Evolutionary conservation across 495 filamentous ascomycete species (phyloP).

Genomic region (Glutinoglossum americanum): DNA sequence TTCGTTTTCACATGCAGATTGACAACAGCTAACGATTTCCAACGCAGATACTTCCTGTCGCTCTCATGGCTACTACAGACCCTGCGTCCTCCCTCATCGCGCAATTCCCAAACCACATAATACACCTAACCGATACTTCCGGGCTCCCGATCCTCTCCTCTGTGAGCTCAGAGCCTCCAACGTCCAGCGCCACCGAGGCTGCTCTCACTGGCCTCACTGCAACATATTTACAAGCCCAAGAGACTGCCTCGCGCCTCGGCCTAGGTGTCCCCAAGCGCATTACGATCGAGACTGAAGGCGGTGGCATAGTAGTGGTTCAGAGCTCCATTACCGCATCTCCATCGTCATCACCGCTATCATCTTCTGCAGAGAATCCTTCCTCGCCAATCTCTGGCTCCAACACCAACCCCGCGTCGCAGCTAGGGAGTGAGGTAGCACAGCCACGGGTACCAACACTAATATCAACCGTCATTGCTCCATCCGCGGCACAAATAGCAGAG

Average conservation of each 20-base stretch:
- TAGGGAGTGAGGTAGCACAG: neutral
- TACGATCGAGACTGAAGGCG: neutral
- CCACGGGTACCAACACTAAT: constrained; percentile 3
- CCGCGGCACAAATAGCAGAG: neutral
- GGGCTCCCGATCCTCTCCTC: constrained; percentile 3
- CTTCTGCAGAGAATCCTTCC: neutral
- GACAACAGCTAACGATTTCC: neutral
- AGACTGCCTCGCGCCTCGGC: constrained; percentile 3
- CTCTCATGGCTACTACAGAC: constrained; percentile 1
- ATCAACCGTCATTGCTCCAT: constrained; percentile 3
- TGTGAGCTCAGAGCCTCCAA: neutral
- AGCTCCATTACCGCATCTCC: neutral
- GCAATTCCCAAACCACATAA: neutral
- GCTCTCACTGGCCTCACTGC: constrained; percentile 2
- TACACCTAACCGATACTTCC: constrained; percentile 3
- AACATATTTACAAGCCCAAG: neutral
- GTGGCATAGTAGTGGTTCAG: neutral
- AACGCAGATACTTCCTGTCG: neutral
- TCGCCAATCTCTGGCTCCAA: neutral
- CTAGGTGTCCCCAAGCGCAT: constrained; percentile 1
- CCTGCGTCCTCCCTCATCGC: neutral
- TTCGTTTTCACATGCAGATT: neutral
- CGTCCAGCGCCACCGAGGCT: neutral
- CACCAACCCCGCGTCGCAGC: neutral
- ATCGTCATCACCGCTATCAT: neutral